Conservation (phyloP, 2,329 filamentous ascomycete species). For the Ophiostoma ulmi region DNA sequence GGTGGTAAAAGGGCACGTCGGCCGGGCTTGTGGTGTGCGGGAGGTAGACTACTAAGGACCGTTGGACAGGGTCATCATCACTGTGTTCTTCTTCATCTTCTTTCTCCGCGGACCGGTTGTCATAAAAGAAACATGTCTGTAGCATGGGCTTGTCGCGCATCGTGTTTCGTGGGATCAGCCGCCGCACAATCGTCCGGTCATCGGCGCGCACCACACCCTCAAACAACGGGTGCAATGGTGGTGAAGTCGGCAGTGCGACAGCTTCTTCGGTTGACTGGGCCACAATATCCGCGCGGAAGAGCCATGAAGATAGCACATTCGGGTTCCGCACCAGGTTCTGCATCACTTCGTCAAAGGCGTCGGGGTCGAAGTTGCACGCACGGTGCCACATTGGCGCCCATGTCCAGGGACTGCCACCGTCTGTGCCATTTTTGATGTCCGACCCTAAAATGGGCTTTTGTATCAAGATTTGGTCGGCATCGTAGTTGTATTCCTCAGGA, state of each 20-base stretch:
- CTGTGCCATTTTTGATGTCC: not conserved
- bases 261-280: slow-evolving; percentile 41
- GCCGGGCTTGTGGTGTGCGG: slow-evolving; percentile 61
- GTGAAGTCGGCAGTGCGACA: not conserved
- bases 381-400: slow-evolving; percentile 55
- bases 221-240: slow-evolving; percentile 27
- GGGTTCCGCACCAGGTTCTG: slow-evolving; percentile 71
- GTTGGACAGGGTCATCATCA: slow-evolving; percentile 26
- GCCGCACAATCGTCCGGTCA: slow-evolving; percentile 64
- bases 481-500: slow-evolving; percentile 22
- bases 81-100: slow-evolving; percentile 28
- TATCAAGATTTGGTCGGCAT: slow-evolving; percentile 22
- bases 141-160: slow-evolving; percentile 67
- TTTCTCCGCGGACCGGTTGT: slow-evolving; percentile 17
- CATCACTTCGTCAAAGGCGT: slow-evolving; percentile 63
- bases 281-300: slow-evolving; percentile 73
- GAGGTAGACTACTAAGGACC: slow-evolving; percentile 66
- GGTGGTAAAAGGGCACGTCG: slow-evolving; percentile 83
- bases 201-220: slow-evolving; percentile 34
- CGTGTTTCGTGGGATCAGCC: slow-evolving; percentile 75
- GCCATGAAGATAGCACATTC: slow-evolving; percentile 71
- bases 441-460: slow-evolving; percentile 12
- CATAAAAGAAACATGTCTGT: slow-evolving; percentile 77
- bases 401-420: slow-evolving; percentile 10
- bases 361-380: slow-evolving; percentile 57